phyloP scores from a whole-genome alignment of 2,329 filamentous ascomycete genomes.

The Chrysoporthe austroafricana region DNA sequence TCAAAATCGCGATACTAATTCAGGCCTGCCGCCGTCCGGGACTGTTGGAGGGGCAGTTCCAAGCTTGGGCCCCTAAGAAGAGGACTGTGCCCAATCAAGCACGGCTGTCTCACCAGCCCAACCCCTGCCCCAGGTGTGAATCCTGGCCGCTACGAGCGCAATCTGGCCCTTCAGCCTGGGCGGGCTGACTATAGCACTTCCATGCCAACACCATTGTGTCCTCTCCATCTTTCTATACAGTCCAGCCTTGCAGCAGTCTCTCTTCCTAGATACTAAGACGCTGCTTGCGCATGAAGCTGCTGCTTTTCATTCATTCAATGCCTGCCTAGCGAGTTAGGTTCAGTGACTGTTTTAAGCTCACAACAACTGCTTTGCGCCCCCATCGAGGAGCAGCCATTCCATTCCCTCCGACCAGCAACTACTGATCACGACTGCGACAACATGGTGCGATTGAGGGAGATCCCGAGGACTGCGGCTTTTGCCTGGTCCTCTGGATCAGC shows the following conservation, averaged over 20 bases:
- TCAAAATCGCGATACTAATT: constrained; percentile 4
- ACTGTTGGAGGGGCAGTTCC: constrained; percentile 7
- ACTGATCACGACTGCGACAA: constrained; percentile 32
- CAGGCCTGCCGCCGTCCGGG: constrained; percentile 5
- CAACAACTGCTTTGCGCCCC: constrained; percentile 19
- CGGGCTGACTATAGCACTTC: constrained; percentile 1
- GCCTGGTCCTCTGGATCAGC: constrained; percentile 88
- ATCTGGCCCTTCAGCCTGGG: constrained; percentile 15
- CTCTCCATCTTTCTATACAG: constrained; percentile 8
- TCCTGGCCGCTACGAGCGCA: constrained; percentile 2
- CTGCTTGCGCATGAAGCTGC: constrained; percentile 8
- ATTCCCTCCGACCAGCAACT: constrained; percentile 6
- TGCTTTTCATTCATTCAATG: constrained; percentile 18
- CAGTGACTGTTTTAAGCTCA: constrained; percentile 13
- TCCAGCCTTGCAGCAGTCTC: constrained; percentile 11
- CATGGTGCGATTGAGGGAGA: constrained; percentile 97
- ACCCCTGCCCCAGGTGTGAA: constrained; percentile 11
- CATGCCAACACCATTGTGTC: constrained; percentile 15
- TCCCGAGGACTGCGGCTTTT: constrained; percentile 94
- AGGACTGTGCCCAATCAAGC: background rate
- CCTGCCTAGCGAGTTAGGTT: constrained; percentile 8
- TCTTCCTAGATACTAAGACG: background rate
- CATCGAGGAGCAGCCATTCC: constrained; percentile 19
- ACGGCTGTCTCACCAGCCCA: background rate
- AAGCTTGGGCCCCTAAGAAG: constrained; percentile 8